Conservation (phyloP, 2,329 filamentous ascomycete species). For the Teratosphaeria gauchensis region DNA sequence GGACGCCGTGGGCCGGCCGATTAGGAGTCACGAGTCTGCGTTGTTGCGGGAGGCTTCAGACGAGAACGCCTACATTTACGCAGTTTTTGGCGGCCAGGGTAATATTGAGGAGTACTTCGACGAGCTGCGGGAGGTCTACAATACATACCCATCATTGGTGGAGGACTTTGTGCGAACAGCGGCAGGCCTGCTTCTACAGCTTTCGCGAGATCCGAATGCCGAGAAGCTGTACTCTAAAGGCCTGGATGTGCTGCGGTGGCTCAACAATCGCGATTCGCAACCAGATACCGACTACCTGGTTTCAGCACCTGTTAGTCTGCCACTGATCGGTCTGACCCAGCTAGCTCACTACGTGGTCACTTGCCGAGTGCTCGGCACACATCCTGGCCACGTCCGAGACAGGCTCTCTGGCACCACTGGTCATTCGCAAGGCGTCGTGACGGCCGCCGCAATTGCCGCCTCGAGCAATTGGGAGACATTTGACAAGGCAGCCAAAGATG, state of each 20-base stretch:
- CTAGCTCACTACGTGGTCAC: conserved; percentile 92
- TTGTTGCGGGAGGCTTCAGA: conserved; percentile 82
- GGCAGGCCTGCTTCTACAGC: conserved; percentile 75
- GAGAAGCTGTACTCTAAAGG: conserved; percentile 97
- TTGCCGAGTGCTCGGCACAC: conserved; percentile 80
- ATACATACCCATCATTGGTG: conserved; percentile 83
- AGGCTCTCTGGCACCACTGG: conserved; percentile 81
- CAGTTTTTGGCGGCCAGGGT: conserved; percentile 91
- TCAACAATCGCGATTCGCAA: conserved; percentile 78
- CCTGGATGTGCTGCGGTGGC: conserved; percentile 89
- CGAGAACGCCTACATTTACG: conserved; percentile 75
- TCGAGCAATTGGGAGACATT: conserved; percentile 92
- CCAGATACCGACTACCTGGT: conserved; percentile 92
- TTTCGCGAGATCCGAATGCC: conserved; percentile 73
- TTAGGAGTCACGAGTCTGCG: conserved; percentile 88
- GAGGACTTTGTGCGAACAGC: conserved; percentile 73
- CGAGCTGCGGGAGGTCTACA: conserved; percentile 83
- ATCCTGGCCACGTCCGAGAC: conserved; percentile 79
- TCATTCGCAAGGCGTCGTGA: conserved; percentile 93
- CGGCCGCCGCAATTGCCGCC: conserved; percentile 82
- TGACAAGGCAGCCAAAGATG: conserved; percentile 65
- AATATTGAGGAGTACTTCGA: conserved; percentile 99
- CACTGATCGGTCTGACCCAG: conserved; percentile 90
- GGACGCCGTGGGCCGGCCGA: conserved; percentile 69
- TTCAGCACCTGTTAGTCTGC: conserved; percentile 89